Evolutionary conservation across 2,329 filamentous ascomycete species (phyloP), one percentile per base, ranked within the genome.

Genomic region (Exserohilum rostratum): DNA sequence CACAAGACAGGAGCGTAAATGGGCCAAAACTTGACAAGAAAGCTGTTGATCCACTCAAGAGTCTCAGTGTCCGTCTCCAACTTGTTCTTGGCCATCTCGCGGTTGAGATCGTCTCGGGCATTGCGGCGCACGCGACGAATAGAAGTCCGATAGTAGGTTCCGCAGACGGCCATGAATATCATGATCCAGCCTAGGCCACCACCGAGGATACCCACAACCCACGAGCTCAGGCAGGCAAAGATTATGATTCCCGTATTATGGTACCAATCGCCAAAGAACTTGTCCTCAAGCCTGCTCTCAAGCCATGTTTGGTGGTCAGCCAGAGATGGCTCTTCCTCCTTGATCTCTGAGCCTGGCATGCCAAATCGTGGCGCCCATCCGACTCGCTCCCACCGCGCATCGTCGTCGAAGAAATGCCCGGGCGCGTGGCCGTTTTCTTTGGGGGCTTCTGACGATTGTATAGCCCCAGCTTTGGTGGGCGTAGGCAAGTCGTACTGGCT

Each of bases 31-130:
- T 99, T 99, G 78, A 96, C 87, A 67, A 99, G 75, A 79, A 99
- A 99, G 66, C 91, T 96, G 82, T 99, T 99, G 76, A 99, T 98
- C 95, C 95, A 99, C 76, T 99, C 95, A 44, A 99, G 81, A 52
- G 90, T 95, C 77, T 99, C 95, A 22, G 87, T 87, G 66, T 99
- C 95, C 7, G 87, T 95, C 66, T 98, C 95, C 49, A 99, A 81
- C 68, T 85, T 90, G 76, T 88, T 89, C 76, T 97, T 90, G 11
- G 89, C 88, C 82, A 97, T 83, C 75, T 97, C 93, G 49, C 95
- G 88, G 56, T 88, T 89, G 64, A 99, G 85, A 71, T 99, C 95
- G 77, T 99, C 95, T 55, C 93, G 88, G 76, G 96, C 96, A 76
- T 99, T 99, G 65, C 95, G 88, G 66, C 95, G 89, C 56, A 98